These are phyloP conservation scores for Solanum chiquidenum DNA, from an alignment of 257 asterid species.

Conservation along the genomic window DNA sequence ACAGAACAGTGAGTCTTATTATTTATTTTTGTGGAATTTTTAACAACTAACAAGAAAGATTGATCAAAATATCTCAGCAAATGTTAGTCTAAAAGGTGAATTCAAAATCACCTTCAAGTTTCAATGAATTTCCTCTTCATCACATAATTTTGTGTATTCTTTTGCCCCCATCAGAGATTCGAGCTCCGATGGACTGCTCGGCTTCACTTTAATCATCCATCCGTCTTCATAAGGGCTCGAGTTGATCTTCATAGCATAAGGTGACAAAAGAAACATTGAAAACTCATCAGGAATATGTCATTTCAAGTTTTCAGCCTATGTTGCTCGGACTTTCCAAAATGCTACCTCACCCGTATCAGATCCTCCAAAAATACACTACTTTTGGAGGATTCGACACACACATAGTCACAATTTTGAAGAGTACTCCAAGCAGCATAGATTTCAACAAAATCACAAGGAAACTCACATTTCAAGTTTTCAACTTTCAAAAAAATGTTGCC, in stretches of 20 bases:
- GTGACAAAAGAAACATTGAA: not conserved
- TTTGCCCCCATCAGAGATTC: conserved; percentile 49
- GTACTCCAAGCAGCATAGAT: not conserved
- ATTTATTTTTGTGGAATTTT: not conserved
- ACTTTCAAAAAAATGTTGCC: not conserved
- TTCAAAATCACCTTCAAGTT: conserved; percentile 22
- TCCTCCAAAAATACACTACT: not conserved
- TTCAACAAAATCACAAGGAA: not conserved
- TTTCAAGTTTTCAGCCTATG: not conserved
- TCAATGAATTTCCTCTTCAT: conserved; percentile 54
- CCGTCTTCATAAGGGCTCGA: conserved; percentile 82
- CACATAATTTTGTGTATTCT: conserved; percentile 75
- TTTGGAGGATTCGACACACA: not conserved
- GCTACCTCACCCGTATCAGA: not conserved
- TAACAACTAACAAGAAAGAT: not conserved
- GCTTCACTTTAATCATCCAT: conserved; percentile 94
- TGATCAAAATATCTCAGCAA: not conserved
- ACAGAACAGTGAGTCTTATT: not conserved
- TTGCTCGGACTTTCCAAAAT: not conserved
- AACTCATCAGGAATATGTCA: not conserved
- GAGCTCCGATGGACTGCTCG: conserved; percentile 56
- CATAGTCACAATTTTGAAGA: not conserved
- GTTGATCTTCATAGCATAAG: conserved; percentile 41
- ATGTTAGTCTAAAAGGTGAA: not conserved
- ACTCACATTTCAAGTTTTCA: not conserved